Evolutionary conservation across 2,329 filamentous ascomycete species (phyloP).

Genomic region (Sarocladiaceae sp.): DNA sequence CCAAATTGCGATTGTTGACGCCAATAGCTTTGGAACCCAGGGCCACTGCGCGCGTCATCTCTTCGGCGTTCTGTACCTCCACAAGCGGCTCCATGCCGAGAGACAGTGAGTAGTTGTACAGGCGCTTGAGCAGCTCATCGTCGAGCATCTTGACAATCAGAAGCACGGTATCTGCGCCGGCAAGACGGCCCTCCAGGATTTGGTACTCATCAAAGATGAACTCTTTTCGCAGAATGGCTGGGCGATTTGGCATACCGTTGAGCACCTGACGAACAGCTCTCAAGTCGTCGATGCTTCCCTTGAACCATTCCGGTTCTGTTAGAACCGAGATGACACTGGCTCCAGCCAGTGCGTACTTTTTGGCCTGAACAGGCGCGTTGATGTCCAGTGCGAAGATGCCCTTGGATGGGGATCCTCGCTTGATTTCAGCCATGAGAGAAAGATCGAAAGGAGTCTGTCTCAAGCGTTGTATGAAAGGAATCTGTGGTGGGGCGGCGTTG

Average conservation of each 20-base stretch:
- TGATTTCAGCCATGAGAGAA: conserved; percentile 96
- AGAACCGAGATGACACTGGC: conserved; percentile 98
- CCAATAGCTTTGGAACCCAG: conserved; percentile 89
- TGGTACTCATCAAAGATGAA: conserved; percentile 99
- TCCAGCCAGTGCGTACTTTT: conserved; percentile 86
- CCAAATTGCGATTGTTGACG: conserved; percentile 95
- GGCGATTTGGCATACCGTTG: conserved; percentile 87
- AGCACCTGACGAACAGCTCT: conserved; percentile 81
- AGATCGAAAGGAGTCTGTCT: conserved; percentile 80
- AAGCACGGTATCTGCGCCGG: conserved; percentile 89
- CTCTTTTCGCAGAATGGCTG: conserved; percentile 89
- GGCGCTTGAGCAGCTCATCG: conserved; percentile 61
- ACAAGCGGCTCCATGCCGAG: conserved; percentile 97
- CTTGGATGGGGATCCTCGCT: conserved; percentile 93
- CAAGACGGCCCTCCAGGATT: conserved; percentile 87
- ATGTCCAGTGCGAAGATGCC: conserved; percentile 86
- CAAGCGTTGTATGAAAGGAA: conserved; percentile 75
- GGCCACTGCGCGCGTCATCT: conserved; percentile 84
- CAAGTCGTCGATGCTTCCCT: conserved; percentile 92
- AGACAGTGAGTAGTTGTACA: conserved; percentile 85
- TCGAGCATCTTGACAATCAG: conserved; percentile 99
- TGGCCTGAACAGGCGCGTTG: conserved; percentile 84
- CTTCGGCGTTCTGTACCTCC: conserved; percentile 90
- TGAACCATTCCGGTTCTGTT: conserved; percentile 98
- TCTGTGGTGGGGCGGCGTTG: conserved; percentile 76